These are phyloP conservation scores for Catharanthus roseus DNA, from an alignment of 257 asterid genomes.

Conservation along the genomic window DNA sequence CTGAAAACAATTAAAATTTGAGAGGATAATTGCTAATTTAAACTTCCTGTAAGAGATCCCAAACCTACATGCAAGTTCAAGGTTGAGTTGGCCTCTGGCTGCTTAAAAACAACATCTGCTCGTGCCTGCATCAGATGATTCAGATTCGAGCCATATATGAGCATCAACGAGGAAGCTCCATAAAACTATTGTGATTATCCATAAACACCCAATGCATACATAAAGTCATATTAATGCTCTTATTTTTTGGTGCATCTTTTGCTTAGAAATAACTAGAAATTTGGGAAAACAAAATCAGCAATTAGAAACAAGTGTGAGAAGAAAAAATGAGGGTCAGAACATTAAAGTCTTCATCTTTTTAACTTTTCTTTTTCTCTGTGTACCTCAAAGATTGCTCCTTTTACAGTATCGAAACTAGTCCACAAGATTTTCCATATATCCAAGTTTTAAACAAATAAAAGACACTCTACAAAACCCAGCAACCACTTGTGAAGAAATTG, in stretches of 20 bases:
- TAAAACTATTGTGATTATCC: background rate
- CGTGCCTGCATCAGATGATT: conserved; percentile 54
- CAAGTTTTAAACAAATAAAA: background rate
- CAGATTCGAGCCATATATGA: background rate
- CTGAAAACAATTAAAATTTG: background rate
- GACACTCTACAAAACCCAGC: background rate
- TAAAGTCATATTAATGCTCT: background rate
- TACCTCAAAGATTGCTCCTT: background rate
- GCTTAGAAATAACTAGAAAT: background rate
- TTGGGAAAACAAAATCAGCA: background rate
- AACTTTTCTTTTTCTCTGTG: background rate
- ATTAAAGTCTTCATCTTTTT: background rate
- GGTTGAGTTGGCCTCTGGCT: conserved; percentile 59
- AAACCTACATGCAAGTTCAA: conserved; percentile 62
- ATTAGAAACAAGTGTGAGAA: background rate
- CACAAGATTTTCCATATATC: background rate
- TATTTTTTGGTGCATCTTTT: background rate
- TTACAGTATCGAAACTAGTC: background rate
- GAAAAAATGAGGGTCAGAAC: background rate
- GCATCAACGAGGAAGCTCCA: background rate
- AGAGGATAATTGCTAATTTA: background rate
- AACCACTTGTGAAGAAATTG: background rate
- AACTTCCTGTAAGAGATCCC: conserved; percentile 1
- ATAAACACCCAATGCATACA: background rate
- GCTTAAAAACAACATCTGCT: conserved; percentile 72